Base-by-base conservation (phyloP, 805 yeast species). In the Yarrowia sp. region DNA sequence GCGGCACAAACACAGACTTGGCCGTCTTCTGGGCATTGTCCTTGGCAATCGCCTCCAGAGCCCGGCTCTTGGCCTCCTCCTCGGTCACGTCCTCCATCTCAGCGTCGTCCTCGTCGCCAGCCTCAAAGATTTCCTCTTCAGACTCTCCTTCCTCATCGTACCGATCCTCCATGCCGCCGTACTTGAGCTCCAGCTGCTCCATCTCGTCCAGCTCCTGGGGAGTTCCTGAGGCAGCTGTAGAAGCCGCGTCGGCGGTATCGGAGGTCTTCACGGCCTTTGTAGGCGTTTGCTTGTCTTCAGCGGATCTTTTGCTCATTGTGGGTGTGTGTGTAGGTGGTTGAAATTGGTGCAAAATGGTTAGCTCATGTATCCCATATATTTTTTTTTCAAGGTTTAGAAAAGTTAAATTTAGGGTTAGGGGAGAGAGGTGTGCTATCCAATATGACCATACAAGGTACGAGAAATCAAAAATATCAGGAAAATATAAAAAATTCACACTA, bases 61-160 rank as follows among this genome's bases (percentile, higher is more conserved):
- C 73, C 35, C 56, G 66, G 19, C n/a, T 52, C 42, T 56, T 74
- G 40, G 77, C 80, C n/a, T 77, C 79, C 5, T 77, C 82, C 16
- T 76, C 83, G 19, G 79, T 81, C 69, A 83, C 84, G 50, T 80
- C 87, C 40, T 82, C 86, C 36, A 90, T 97, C 11, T 90, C 82
- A 75, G 91, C 96, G 53, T 91, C 89, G 70, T 91, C 90, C 74
- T 91, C 97, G 80, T 94, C 90, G 74, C 92, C 97, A 73, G 88
- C 92, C 75, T 93, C 97, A 69, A 76, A 75, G 36, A 78, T 72
- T 69, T 80, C 80, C 42, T 77, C 80, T 76, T 97, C 97, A 75
- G 90, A 95, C 78, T 92, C 98, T 78, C 89, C 90, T 73, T 89
- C 97, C 36, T 94, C 97, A 85, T 72, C 89, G 72, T 86, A 85